Conservation (phyloP, 2,329 filamentous ascomycete species). For the Phialemonium atrogriseum region DNA sequence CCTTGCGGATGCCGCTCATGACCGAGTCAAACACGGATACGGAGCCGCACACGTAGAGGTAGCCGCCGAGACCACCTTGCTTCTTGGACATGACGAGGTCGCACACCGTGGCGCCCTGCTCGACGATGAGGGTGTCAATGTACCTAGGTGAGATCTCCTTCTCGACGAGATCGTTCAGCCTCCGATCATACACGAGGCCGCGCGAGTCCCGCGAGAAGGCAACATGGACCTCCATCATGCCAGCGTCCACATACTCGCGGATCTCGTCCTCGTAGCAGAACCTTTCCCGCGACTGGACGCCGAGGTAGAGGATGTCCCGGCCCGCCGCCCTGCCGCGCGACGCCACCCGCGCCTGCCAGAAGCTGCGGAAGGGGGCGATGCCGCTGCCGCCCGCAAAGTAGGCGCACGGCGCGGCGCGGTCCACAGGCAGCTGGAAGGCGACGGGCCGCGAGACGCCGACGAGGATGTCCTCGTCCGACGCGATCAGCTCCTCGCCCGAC, state of each 20-base stretch:
- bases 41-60: conserved; percentile 41
- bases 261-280: conserved; percentile 42
- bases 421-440: conserved; percentile 42
- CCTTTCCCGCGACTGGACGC: conserved; percentile 43
- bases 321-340: conserved; percentile 26
- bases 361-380: conserved; percentile 44
- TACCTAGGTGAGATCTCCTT: conserved; percentile 40
- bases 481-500: conserved; percentile 27
- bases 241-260: conserved; percentile 33
- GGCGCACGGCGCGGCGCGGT: conserved; percentile 39
- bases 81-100: conserved; percentile 50
- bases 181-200: conserved; percentile 36
- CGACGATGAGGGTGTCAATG: conserved; percentile 41
- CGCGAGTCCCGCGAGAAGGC: conserved; percentile 42
- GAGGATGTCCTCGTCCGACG: conserved; percentile 36
- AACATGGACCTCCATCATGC: conserved; percentile 42
- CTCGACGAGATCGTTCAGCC: conserved; percentile 35
- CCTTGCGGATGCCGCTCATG: conserved; percentile 46
- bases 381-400: conserved; percentile 46
- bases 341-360: conserved; percentile 39
- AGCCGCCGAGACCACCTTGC: conserved; percentile 39
- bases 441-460: conserved; percentile 44
- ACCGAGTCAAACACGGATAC: conserved; percentile 43
- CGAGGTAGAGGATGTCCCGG: conserved; percentile 40
- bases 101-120: conserved; percentile 40